Evolutionary conservation across 192 early-diverging fungal species (phyloP).

Genomic region (Nowakowskiella sp.): DNA sequence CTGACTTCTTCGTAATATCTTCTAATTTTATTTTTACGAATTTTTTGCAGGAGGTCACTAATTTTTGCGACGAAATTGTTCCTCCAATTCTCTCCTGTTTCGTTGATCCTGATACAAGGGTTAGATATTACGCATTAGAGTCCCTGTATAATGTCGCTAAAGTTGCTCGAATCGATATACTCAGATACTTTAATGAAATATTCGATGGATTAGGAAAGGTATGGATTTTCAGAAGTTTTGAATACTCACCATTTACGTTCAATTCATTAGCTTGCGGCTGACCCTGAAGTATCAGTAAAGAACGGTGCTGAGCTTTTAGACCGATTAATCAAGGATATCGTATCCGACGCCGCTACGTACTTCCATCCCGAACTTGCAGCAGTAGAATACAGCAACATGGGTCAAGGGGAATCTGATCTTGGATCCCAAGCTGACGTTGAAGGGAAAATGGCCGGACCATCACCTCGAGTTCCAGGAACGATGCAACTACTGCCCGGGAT

Average conservation of each 20-base stretch:
- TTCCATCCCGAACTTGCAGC: constrained; percentile 42
- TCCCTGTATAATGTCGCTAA: constrained; percentile 98
- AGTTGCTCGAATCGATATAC: constrained; percentile 78
- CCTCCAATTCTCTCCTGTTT: constrained; percentile 93
- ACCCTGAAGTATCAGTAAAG: constrained; percentile 85
- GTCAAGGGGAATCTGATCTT: not conserved
- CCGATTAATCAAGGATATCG: constrained; percentile 93
- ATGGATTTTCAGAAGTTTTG: constrained; percentile 8
- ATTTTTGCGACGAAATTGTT: constrained; percentile 62
- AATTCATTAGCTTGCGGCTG: constrained; percentile 65
- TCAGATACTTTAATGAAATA: constrained; percentile 91
- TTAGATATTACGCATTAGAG: constrained; percentile 98
- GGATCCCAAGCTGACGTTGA: constrained; percentile 7
- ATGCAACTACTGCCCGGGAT: constrained; percentile 16
- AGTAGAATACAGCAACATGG: constrained; percentile 13
- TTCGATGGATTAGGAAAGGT: constrained; percentile 95
- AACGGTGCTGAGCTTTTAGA: constrained; percentile 92
- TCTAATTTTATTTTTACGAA: constrained; percentile 6
- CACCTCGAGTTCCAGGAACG: constrained; percentile 17
- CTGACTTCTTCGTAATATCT: constrained; percentile 1
- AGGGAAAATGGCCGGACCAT: not conserved
- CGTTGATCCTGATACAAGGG: constrained; percentile 80
- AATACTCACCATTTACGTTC: not conserved
- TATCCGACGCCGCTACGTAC: constrained; percentile 77
- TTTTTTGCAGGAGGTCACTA: constrained; percentile 10